Conservation (phyloP, 2,329 filamentous ascomycete species). For the Aureobasidium sp. region DNA sequence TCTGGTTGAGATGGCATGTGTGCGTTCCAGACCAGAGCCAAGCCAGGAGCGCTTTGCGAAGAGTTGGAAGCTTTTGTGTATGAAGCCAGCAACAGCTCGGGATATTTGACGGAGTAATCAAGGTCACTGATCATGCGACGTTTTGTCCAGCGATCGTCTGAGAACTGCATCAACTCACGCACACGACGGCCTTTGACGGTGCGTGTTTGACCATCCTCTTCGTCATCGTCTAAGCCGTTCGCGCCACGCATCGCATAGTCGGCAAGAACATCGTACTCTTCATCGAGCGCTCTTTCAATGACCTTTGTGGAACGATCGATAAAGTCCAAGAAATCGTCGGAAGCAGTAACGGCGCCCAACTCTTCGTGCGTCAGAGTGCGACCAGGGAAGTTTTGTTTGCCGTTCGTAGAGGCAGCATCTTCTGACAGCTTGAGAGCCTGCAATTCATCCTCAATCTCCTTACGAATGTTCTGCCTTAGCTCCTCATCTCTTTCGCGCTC, state of each 20-base stretch:
- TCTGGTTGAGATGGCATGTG: slow-evolving; percentile 91
- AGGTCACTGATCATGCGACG: slow-evolving; percentile 95
- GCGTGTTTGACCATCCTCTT: slow-evolving; percentile 57
- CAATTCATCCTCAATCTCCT: slow-evolving; percentile 89
- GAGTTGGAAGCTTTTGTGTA: slow-evolving; percentile 65
- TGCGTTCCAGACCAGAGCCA: slow-evolving; percentile 95
- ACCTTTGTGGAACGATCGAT: slow-evolving; percentile 94
- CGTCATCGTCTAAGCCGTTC: slow-evolving; percentile 71
- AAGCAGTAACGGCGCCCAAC: slow-evolving; percentile 79
- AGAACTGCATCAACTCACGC: slow-evolving; percentile 87
- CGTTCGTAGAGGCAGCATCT: slow-evolving; percentile 37
- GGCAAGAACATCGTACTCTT: slow-evolving; percentile 91
- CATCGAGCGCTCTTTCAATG: slow-evolving; percentile 87
- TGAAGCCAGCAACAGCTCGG: slow-evolving; percentile 82
- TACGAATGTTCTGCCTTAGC: slow-evolving; percentile 71
- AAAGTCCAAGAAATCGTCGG: slow-evolving; percentile 90
- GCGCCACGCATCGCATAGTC: slow-evolving; percentile 80
- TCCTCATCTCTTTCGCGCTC: slow-evolving; percentile 82
- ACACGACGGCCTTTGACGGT: slow-evolving; percentile 66
- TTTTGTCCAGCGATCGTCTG: slow-evolving; percentile 91
- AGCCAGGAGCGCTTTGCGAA: slow-evolving; percentile 83
- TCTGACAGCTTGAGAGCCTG: slow-evolving; percentile 53
- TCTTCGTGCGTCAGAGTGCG: slow-evolving; percentile 77
- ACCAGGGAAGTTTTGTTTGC: slow-evolving; percentile 56
- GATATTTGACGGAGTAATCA: slow-evolving; percentile 92